Percentiles rank a stretch among this genome's conserved stretches.
Conservation (phyloP, 768 basidiomycete species). For the Gelatoporia subvermispora region DNA sequence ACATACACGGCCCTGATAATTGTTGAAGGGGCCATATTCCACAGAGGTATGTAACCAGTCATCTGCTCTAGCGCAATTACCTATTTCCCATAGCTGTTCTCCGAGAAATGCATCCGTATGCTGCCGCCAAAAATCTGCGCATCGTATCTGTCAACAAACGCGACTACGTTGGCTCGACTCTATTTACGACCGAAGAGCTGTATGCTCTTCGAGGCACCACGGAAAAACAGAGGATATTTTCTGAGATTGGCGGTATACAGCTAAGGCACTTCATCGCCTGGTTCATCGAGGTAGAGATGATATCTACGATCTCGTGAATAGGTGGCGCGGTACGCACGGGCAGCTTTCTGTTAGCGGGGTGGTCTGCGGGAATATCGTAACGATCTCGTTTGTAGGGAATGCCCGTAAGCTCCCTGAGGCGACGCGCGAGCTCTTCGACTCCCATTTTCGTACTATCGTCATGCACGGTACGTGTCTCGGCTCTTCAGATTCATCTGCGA, state of each 20-base stretch:
- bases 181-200: conserved; percentile 26
- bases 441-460: conserved; percentile 7
- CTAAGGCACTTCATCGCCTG: conserved; percentile 11
- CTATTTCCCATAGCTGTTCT: conserved; percentile 28
- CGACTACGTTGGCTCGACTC: conserved; percentile 33
- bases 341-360: conserved; percentile 9
- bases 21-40: conserved; percentile 14
- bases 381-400: conserved; percentile 8
- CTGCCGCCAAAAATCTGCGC: conserved; percentile 23
- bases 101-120: conserved; percentile 22
- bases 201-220: conserved; percentile 7
- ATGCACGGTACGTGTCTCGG: conserved; percentile 10
- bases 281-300: conserved; percentile 8
- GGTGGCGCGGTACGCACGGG: too few species aligned
- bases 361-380: conserved; percentile 10
- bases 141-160: conserved; percentile 34
- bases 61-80: too few species aligned
- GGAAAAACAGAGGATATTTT: conserved; percentile 3
- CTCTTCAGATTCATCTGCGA: too few species aligned
- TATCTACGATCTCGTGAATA: conserved; percentile 4
- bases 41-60: conserved; percentile 13
- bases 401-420: conserved; percentile 2
- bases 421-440: conserved; percentile 2
- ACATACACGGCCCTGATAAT: conserved; percentile 15
- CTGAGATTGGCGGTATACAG: too few species aligned